Conservation (phyloP, 148 eudicot species). For the Rhododendron williamsianum region DNA sequence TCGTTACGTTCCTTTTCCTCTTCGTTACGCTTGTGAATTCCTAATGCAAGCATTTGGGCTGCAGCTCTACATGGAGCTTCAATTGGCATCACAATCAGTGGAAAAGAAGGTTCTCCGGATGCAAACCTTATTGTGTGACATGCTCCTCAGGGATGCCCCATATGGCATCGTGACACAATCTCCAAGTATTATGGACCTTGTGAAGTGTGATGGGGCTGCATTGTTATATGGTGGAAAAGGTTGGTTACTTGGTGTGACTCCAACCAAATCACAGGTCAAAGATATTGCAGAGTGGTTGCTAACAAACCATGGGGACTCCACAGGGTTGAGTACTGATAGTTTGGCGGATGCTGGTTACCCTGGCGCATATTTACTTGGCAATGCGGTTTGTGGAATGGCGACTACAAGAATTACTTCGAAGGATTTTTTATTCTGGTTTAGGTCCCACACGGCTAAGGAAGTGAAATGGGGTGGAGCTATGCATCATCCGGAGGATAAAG, state of each 20-base stretch:
- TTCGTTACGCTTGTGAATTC: slow-evolving; percentile 38
- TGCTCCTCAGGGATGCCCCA: slow-evolving; percentile 41
- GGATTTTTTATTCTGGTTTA: slow-evolving; percentile 41
- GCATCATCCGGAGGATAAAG: slow-evolving; percentile 35
- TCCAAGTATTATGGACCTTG: slow-evolving; percentile 41
- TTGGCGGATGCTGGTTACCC: slow-evolving; percentile 34
- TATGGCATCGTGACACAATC: slow-evolving; percentile 33
- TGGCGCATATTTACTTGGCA: slow-evolving; percentile 29
- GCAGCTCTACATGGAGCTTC: slow-evolving; percentile 41
- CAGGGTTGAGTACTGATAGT: slow-evolving; percentile 36
- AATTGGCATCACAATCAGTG: slow-evolving; percentile 26
- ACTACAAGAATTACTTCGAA: slow-evolving; percentile 26
- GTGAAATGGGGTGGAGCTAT: slow-evolving; percentile 40
- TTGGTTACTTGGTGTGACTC: slow-evolving; percentile 34
- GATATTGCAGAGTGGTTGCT: slow-evolving; percentile 34
- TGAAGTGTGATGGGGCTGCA: slow-evolving; percentile 44
- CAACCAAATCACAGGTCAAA: slow-evolving; percentile 31
- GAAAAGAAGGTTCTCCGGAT: slow-evolving; percentile 28
- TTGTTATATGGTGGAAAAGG: slow-evolving; percentile 32
- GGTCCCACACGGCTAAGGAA: slow-evolving; percentile 39
- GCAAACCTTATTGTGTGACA: slow-evolving; percentile 40
- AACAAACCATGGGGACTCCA: slow-evolving; percentile 21
- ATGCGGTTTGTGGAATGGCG: slow-evolving; percentile 48
- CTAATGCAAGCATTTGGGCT: slow-evolving; percentile 36
- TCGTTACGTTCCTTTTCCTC: slow-evolving; percentile 28